Evolutionary conservation across 306 rosid species (phyloP).

Genomic region (Betula pendula): DNA sequence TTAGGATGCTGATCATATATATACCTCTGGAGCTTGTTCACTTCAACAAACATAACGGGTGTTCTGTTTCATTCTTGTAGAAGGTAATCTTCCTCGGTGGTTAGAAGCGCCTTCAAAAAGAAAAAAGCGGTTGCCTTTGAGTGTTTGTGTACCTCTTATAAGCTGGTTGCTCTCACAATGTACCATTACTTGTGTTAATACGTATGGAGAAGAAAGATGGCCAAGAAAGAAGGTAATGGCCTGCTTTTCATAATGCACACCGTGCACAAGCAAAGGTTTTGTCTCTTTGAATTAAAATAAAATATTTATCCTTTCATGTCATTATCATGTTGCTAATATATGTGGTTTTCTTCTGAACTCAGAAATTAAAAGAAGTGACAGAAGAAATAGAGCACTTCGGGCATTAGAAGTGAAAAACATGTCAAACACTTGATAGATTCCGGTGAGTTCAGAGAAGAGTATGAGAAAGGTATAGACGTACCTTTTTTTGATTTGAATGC

Average conservation of each 20-base stretch:
- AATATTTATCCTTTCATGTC: background rate
- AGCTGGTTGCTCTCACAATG: slow-evolving; percentile 2
- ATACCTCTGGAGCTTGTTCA: background rate
- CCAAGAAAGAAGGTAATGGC: slow-evolving; percentile 19
- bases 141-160: background rate
- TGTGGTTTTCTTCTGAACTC: background rate
- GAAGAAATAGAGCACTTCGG: background rate
- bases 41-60: background rate
- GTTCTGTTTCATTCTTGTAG: background rate
- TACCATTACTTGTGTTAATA: background rate
- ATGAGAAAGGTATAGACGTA: slow-evolving; percentile 35
- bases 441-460: slow-evolving; percentile 32
- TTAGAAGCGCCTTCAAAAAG: background rate
- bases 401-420: slow-evolving; percentile 23
- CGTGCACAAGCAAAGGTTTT: background rate
- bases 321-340: background rate
- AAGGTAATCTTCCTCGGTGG: background rate
- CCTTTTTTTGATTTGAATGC: slow-evolving; percentile 34
- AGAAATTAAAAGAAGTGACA: slow-evolving; percentile 21
- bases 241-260: background rate
- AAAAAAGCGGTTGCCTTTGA: background rate
- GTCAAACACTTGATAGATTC: slow-evolving; percentile 33
- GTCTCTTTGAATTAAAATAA: background rate
- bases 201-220: slow-evolving; percentile 14
- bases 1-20: background rate